phyloP scores from a whole-genome alignment of 139 green algal species.

The Micractinium conductrix region DNA sequence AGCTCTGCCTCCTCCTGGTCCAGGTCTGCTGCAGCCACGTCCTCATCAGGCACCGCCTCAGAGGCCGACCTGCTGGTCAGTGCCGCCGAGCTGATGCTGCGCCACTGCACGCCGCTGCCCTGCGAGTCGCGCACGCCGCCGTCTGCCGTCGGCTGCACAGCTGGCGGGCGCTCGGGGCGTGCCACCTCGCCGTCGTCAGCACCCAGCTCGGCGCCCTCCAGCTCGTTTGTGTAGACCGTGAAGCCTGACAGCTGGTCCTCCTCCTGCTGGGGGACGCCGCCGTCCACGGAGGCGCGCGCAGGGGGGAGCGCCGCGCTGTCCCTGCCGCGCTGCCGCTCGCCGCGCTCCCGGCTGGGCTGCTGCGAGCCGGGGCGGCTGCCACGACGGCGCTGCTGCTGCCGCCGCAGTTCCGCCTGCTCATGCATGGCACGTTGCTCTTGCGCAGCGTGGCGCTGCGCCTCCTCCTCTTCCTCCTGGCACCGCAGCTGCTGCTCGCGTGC shows the following conservation, averaged over 20 bases:
- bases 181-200: neutral
- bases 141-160: neutral
- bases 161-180: neutral
- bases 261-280: too few species aligned
- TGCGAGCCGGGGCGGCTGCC: neutral
- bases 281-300: neutral
- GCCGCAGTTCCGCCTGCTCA: neutral
- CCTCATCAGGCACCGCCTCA: neutral
- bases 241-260: slow-evolving; percentile 47
- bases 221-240: slow-evolving; percentile 48
- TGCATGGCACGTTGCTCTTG: neutral
- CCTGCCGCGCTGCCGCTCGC: neutral
- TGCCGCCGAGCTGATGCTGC: slow-evolving; percentile 30
- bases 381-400: neutral
- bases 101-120: slow-evolving; percentile 30
- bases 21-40: too few species aligned
- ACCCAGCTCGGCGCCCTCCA: neutral
- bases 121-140: neutral
- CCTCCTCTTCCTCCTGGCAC: neutral
- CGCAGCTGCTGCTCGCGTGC: neutral
- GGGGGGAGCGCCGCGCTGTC: neutral
- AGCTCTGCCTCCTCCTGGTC: neutral
- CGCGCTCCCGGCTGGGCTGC: slow-evolving; percentile 12
- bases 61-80: slow-evolving; percentile 21
- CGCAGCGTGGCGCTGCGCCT: neutral